A percentile compares a stretch with the other conserved stretches of the same genome.
Conservation (phyloP, 768 basidiomycete species). For the Russula olivacea region DNA sequence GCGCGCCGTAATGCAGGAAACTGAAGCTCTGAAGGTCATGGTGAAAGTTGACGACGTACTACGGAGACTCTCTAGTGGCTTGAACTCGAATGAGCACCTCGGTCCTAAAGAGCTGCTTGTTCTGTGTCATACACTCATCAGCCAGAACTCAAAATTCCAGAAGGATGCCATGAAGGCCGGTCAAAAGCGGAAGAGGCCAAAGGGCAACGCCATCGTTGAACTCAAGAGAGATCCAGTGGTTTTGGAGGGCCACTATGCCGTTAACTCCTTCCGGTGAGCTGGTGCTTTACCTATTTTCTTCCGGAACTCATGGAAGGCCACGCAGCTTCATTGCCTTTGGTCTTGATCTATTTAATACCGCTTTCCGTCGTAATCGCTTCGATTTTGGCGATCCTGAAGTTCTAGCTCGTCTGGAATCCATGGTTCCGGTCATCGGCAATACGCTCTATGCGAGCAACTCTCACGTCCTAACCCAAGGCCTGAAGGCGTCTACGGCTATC, state of each 20-base stretch:
- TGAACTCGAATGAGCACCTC: slow-evolving; percentile 77
- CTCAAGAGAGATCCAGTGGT: slow-evolving; percentile 56
- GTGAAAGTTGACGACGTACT: slow-evolving; percentile 84
- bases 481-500: slow-evolving; percentile 77
- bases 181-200: slow-evolving; percentile 34
- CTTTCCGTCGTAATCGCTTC: slow-evolving; percentile 79
- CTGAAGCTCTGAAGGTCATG: slow-evolving; percentile 74
- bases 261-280: slow-evolving; percentile 80
- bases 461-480: slow-evolving; percentile 63
- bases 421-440: slow-evolving; percentile 84
- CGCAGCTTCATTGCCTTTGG: slow-evolving; percentile 84
- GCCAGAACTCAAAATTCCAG: slow-evolving; percentile 83
- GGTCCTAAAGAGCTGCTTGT: slow-evolving; percentile 64
- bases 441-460: slow-evolving; percentile 81
- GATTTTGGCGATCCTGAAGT: slow-evolving; percentile 72
- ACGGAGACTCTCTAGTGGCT: slow-evolving; percentile 71
- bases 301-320: slow-evolving; percentile 10
- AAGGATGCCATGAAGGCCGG: slow-evolving; percentile 46
- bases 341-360: slow-evolving; percentile 84
- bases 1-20: slow-evolving; percentile 79
- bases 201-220: slow-evolving; percentile 63
- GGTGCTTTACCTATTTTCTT: slow-evolving; percentile 1
- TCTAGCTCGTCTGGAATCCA: slow-evolving; percentile 77
- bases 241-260: slow-evolving; percentile 65
- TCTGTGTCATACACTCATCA: slow-evolving; percentile 85